Evolutionary conservation across 1,284 basidiomycete genomes (phyloP).

Genomic region (Rhodotorula sp.): DNA sequence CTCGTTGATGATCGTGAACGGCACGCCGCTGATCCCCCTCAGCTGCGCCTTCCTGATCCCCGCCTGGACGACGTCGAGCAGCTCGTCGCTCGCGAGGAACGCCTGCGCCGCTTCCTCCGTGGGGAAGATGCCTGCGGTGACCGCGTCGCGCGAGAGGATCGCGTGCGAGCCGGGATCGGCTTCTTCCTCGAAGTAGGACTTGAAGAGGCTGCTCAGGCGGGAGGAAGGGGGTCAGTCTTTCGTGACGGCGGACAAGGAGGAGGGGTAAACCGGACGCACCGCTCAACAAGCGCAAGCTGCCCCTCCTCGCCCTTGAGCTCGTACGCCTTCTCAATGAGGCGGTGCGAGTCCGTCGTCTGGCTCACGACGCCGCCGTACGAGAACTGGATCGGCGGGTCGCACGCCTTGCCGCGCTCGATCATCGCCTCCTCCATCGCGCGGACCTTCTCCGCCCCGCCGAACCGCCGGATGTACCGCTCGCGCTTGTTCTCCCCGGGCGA

Average conservation of each 20-base stretch:
- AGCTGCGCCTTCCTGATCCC: slow-evolving; percentile 67
- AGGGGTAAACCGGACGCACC: slow-evolving; percentile 10
- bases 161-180: slow-evolving; percentile 56
- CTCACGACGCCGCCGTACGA: slow-evolving; percentile 61
- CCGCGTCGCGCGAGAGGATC: slow-evolving; percentile 65
- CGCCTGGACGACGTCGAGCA: slow-evolving; percentile 66
- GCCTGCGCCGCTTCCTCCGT: slow-evolving; percentile 51
- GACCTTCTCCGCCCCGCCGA: slow-evolving; percentile 62
- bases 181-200: slow-evolving; percentile 65
- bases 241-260: background rate
- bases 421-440: slow-evolving; percentile 55
- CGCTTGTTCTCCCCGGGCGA: slow-evolving; percentile 56
- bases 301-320: slow-evolving; percentile 64
- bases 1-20: slow-evolving; percentile 74
- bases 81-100: slow-evolving; percentile 69
- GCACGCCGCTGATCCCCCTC: slow-evolving; percentile 72
- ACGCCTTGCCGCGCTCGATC: slow-evolving; percentile 59
- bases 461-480: slow-evolving; percentile 60
- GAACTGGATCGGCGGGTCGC: slow-evolving; percentile 63
- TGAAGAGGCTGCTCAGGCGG: slow-evolving; percentile 58
- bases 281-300: slow-evolving; percentile 62
- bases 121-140: slow-evolving; percentile 61
- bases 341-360: slow-evolving; percentile 69
- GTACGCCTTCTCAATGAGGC: slow-evolving; percentile 71
- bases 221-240: background rate